phyloP scores from a whole-genome alignment of 2,329 filamentous ascomycete species.

The Diaporthe sp. region DNA sequence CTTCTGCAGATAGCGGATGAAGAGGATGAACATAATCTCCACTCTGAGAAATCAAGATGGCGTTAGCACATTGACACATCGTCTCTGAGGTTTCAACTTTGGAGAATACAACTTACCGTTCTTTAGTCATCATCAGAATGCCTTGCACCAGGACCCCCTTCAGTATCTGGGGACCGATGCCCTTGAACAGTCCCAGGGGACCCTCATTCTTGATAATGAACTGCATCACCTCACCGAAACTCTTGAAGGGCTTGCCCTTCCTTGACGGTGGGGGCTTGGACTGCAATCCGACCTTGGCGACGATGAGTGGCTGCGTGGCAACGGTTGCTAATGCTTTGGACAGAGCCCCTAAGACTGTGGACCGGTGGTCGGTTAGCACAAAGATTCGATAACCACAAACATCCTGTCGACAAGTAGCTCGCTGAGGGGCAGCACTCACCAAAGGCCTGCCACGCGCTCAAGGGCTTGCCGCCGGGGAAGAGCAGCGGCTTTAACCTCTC shows the following conservation, averaged over 20 bases:
- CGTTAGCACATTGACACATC: background rate
- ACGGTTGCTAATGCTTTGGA: slow-evolving; percentile 95
- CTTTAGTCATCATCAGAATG: slow-evolving; percentile 99
- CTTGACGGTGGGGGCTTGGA: slow-evolving; percentile 89
- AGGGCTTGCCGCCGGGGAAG: slow-evolving; percentile 78
- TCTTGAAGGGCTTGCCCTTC: slow-evolving; percentile 92
- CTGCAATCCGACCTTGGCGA: slow-evolving; percentile 96
- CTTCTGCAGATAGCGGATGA: slow-evolving; percentile 85
- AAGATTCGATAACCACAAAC: slow-evolving; percentile 2
- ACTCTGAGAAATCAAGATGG: slow-evolving; percentile 67
- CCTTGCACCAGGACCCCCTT: slow-evolving; percentile 96
- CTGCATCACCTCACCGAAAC: slow-evolving; percentile 93
- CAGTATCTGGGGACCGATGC: slow-evolving; percentile 91
- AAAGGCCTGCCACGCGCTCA: slow-evolving; percentile 92
- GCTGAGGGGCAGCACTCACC: slow-evolving; percentile 68
- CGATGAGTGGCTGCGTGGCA: slow-evolving; percentile 93
- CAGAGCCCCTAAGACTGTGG: slow-evolving; percentile 87
- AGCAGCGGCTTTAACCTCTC: slow-evolving; percentile 85
- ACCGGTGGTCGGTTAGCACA: background rate
- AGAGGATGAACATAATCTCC: slow-evolving; percentile 87
- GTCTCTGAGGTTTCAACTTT: background rate
- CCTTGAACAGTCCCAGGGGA: slow-evolving; percentile 89
- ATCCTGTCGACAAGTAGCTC: background rate
- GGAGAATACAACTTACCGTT: slow-evolving; percentile 72
- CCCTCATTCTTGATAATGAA: slow-evolving; percentile 95